Evolutionary conservation across 2,329 filamentous ascomycete genomes (phyloP).

Genomic region (Stylonectria norvegica): DNA sequence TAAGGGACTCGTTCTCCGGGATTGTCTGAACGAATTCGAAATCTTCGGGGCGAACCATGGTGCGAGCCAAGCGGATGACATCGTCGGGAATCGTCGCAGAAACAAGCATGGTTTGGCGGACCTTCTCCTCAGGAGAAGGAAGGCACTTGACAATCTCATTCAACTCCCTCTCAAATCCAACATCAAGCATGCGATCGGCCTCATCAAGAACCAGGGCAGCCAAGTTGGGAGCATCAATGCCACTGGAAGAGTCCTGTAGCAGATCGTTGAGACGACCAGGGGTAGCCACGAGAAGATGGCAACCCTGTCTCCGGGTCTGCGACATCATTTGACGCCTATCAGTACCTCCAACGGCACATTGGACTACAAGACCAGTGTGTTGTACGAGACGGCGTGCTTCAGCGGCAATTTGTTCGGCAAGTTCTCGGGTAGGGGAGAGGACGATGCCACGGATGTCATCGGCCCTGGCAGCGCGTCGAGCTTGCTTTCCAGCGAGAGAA

Average conservation of each 20-base stretch:
- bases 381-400: conserved; percentile 69
- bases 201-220: conserved; percentile 94
- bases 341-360: conserved; percentile 88
- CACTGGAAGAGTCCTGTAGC: conserved; percentile 60
- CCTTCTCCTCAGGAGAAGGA: conserved; percentile 58
- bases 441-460: conserved; percentile 67
- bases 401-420: conserved; percentile 74
- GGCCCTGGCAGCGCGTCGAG: conserved; percentile 37
- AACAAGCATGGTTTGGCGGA: conserved; percentile 89
- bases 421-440: conserved; percentile 75
- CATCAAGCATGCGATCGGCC: conserved; percentile 97
- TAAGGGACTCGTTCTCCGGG: conserved; percentile 73
- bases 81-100: conserved; percentile 87
- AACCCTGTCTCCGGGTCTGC: conserved; percentile 69
- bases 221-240: conserved; percentile 73
- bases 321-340: conserved; percentile 67
- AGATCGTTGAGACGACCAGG: conserved; percentile 85
- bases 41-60: conserved; percentile 70
- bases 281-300: conserved; percentile 86
- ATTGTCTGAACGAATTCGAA: conserved; percentile 95
- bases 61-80: conserved; percentile 74
- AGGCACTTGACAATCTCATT: conserved; percentile 58
- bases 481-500: conserved; percentile 49
- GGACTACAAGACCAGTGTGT: conserved; percentile 63
- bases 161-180: conserved; percentile 72